phyloP scores from a whole-genome alignment of 202 grass and related monocot genomes.

The Cymbopogon flexuosus region DNA sequence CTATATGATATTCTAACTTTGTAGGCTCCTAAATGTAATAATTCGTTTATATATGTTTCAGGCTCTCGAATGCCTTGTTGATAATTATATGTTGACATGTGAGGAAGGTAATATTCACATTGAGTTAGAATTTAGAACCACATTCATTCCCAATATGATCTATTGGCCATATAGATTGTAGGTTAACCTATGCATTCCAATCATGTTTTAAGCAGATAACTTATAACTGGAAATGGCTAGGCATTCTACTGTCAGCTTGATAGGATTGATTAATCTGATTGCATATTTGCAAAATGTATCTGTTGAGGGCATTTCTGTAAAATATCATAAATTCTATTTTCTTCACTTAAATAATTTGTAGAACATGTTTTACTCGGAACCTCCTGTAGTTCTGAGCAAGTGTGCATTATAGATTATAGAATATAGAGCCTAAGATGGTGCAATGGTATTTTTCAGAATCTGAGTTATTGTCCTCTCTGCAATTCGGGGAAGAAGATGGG shows the following conservation, averaged over 20 bases:
- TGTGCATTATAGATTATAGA: too few relatives aligned
- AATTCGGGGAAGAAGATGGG: slow-evolving; percentile 87
- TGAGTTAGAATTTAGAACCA: not conserved
- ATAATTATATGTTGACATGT: slow-evolving; percentile 96
- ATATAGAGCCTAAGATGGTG: slow-evolving; percentile 6
- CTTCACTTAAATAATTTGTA: slow-evolving; percentile 17
- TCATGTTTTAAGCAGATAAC: slow-evolving; percentile 5
- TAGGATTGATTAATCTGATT: not conserved
- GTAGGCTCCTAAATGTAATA: slow-evolving; percentile 2
- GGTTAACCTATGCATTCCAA: not conserved
- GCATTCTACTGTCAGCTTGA: slow-evolving; percentile 19
- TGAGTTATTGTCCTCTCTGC: slow-evolving; percentile 71
- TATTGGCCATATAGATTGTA: not conserved
- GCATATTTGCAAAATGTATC: not conserved
- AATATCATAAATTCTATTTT: slow-evolving; percentile 3
- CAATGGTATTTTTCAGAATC: slow-evolving; percentile 54
- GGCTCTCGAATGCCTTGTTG: slow-evolving; percentile 92
- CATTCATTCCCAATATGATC: not conserved
- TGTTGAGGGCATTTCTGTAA: slow-evolving; percentile 1
- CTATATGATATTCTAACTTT: slow-evolving; percentile 9
- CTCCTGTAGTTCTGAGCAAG: not conserved
- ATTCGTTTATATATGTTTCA: slow-evolving; percentile 34
- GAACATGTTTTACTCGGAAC: not conserved
- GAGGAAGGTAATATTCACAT: slow-evolving; percentile 66
- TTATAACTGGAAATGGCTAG: not conserved